phyloP scores from a whole-genome alignment of 164 flowering plant species.

The grape (Vitis vinifera) region DNA sequence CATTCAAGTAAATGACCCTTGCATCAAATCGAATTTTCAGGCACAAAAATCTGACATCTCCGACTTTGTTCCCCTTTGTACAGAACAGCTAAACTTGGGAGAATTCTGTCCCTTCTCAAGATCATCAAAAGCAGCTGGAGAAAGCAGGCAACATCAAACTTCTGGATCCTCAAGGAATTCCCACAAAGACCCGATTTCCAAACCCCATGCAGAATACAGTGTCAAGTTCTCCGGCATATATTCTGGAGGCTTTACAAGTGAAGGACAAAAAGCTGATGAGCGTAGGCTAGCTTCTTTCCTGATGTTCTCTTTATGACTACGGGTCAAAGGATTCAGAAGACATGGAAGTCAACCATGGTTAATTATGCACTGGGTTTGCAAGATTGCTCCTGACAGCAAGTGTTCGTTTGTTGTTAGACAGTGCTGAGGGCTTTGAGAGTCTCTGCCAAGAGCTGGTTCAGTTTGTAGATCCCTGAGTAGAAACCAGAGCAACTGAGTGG shows the following conservation, averaged over 20 bases:
- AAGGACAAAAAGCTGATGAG: no score
- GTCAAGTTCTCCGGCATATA: no score
- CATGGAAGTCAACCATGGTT: no score
- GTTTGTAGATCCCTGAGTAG: slow-evolving; percentile 51
- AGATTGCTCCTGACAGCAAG: no score
- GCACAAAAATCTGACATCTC: slow-evolving; percentile 89
- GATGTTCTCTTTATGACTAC: no score
- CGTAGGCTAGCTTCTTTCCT: no score
- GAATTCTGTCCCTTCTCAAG: slow-evolving; percentile 43
- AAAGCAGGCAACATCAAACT: slow-evolving; percentile 22
- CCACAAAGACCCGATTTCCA: slow-evolving; percentile 30
- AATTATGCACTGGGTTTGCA: no score
- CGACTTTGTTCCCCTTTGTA: slow-evolving; percentile 94
- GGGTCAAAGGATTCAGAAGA: no score
- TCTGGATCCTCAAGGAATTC: slow-evolving; percentile 37
- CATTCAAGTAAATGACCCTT: slow-evolving; percentile 67
- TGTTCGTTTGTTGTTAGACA: no score
- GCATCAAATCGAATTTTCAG: slow-evolving; percentile 83
- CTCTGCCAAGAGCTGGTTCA: slow-evolving; percentile 42
- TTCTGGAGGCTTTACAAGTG: no score
- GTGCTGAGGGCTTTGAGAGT: slow-evolving; percentile 11
- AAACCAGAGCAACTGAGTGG: slow-evolving; percentile 27
- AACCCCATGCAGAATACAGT: neutral
- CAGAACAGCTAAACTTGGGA: slow-evolving; percentile 72
- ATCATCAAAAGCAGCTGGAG: slow-evolving; percentile 22